Percentiles rank a stretch among this genome's conserved stretches.
These are phyloP conservation scores for Pseudozyma sp. DNA, from an alignment of 1,284 basidiomycete species.

Conservation along the genomic window DNA sequence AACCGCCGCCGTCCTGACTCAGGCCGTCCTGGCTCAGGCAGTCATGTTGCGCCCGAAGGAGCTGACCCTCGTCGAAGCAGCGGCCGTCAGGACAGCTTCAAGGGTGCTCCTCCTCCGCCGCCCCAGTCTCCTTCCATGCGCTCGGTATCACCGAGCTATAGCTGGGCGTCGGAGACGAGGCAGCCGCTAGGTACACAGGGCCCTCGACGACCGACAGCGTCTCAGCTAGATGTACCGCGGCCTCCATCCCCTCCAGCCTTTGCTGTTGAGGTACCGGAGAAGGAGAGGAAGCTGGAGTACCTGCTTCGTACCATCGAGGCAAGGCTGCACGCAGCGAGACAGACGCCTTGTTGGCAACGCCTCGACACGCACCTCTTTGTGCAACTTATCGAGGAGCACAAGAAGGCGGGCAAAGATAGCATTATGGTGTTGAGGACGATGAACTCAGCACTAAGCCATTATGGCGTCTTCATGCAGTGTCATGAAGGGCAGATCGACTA, in stretches of 20 bases:
- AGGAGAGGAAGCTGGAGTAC: conserved; percentile 18
- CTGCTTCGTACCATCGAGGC: conserved; percentile 11
- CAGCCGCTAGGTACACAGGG: not conserved
- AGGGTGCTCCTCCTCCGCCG: too few relatives aligned
- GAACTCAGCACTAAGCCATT: conserved; percentile 8
- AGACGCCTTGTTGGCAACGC: not conserved
- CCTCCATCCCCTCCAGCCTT: not conserved
- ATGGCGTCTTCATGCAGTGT: conserved; percentile 1
- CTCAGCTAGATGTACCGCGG: not conserved
- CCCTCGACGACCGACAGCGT: not conserved
- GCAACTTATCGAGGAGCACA: conserved; percentile 10
- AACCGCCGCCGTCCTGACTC: not conserved
- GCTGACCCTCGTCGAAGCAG: not conserved
- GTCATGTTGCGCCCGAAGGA: not conserved
- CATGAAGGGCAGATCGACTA: not conserved
- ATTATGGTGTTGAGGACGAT: conserved; percentile 8
- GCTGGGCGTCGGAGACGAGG: conserved; percentile 3
- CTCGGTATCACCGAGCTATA: not conserved
- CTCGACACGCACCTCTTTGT: conserved; percentile 1
- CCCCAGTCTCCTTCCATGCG: not conserved
- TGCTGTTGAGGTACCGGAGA: not conserved
- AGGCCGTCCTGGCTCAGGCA: not conserved
- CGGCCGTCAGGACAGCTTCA: too few relatives aligned
- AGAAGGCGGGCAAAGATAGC: not conserved
- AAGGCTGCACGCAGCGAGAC: not conserved